Evolutionary conservation across 139 green algal genomes (phyloP), one percentile per base, ranked within the genome.

Genomic region (Asterochloris sp.): DNA sequence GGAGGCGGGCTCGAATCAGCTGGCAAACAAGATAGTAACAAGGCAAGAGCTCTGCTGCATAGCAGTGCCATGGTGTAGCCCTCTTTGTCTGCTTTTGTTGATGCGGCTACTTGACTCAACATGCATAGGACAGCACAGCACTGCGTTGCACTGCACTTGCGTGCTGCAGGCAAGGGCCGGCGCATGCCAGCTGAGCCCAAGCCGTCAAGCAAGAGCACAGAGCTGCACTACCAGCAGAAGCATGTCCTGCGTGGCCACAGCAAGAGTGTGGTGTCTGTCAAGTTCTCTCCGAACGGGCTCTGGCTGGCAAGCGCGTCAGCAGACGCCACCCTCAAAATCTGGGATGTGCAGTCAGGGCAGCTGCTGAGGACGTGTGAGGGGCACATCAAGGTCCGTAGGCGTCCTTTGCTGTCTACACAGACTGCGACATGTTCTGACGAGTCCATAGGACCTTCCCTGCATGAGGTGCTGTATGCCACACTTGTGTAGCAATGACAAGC

Each of bases 311-410:
- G 88, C 29, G 93, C 88, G 0, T 92, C 88, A 16, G 91, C 90
- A 21, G 95, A 98, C 83, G 85, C 77, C 13, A 96, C 87, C 0
- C 80, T 91, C 12, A 84, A 86, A 23, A 62, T 98, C 1, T 98
- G 94, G 93, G 76, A 93, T 67, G 12, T 84, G 0, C 17, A 78
- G 14, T 90, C 83, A 15, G 94, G 91, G 1, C 24, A 74, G 27
- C 62, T 82, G 21, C n/a, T 89, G 47, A 74, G 60, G 9, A 89
- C 77, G 9, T 76, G 95, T n/a, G 76, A 82, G 69, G 91, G 89
- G 9, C 93, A 98, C 81, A 73, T 77, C 17, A 81, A 85, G 75
- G 78, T 87, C 23, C 24, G 71, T 13, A 24, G 12, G 28, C 47
- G 15, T 63, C 27, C 28, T 24, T 69, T 11, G 0, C 54, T 47